Evolutionary conservation across 176 grass and related monocot genomes (phyloP), one percentile per base, ranked within the genome.

Genomic region (Cenchrus purpureus): DNA sequence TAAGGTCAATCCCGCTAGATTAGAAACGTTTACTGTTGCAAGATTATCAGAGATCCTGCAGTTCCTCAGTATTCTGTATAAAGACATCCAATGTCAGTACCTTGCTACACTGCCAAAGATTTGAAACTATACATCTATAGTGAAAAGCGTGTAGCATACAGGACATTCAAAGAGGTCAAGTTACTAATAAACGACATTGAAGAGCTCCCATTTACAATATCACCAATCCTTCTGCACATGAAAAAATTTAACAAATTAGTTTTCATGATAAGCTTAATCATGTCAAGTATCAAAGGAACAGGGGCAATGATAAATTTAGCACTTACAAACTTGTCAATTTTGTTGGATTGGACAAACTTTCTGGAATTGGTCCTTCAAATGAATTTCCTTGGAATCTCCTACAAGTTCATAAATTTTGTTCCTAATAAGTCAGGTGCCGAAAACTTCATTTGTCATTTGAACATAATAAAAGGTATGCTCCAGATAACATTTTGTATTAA

Each of bases 1-100:
- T 31, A 87, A 71, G 43, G 7, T 74, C 77, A 98, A 81, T 65
- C 31, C 81, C 2, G 15, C 32, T 73, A 92, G 82, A 31, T 87
- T 79, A 14, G 91, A 80, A 77, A 98, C 90, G 82, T 95, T 58
- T 40, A 72, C 46, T 55, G 89, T 72, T 31, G 50, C 50, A 34
- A 74, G 72, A 55, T 52, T 74, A 55, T 74, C 72, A 37, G 72
- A 74, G 55, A 74, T 74, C 50, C 72, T 74, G 50, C 72, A 55
- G 0, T 74, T 74, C 28, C 72, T 74, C 29, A 74, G 19, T 74
- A 74, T 74, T 53, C 72, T 74, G 72, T 74, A 53, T 14, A 54
- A 74, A 55, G 50, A 74, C 32, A 74, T 55, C 4, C 50, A 74
- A 55, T 55, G 50, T 74, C 28, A 74, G 72, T 55, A 55, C 72